These are phyloP conservation scores for Sordariomycetes sp. DNA, from an alignment of 2,329 filamentous ascomycete genomes.

Conservation along the genomic window DNA sequence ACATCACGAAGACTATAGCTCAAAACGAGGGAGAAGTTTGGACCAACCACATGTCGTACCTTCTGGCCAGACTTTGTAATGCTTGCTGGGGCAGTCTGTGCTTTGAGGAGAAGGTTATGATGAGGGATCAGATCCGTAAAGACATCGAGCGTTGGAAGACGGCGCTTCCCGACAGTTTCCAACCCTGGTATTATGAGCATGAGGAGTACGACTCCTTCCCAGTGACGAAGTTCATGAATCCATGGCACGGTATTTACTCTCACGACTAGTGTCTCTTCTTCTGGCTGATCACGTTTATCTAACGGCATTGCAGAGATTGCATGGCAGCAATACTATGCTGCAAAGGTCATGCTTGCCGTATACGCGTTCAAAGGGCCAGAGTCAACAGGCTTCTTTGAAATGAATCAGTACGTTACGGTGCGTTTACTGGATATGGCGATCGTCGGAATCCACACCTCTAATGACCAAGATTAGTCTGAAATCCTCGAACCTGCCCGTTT, in stretches of 20 bases:
- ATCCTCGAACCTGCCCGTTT: neutral
- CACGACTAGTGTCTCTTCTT: neutral
- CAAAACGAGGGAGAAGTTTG: constrained; percentile 22
- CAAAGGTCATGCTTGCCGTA: constrained; percentile 3
- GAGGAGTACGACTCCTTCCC: constrained; percentile 1
- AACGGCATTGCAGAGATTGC: constrained; percentile 1
- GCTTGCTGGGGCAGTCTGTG: constrained; percentile 3
- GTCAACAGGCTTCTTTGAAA: too few species aligned
- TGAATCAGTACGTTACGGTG: too few species aligned
- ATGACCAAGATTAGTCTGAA: neutral
- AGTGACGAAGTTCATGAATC: constrained; percentile 2
- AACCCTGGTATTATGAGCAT: constrained; percentile 1
- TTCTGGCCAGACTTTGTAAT: constrained; percentile 1
- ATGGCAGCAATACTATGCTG: constrained; percentile 3
- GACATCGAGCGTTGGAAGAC: neutral
- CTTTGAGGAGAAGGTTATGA: neutral
- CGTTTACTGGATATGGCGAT: too few species aligned
- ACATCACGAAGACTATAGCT: constrained; percentile 20
- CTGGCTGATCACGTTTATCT: neutral
- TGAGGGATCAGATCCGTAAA: neutral
- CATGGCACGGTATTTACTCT: constrained; percentile 3
- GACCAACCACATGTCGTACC: constrained; percentile 2
- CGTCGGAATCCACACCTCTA: neutral
- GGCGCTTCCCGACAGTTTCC: neutral
- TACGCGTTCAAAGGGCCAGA: neutral